Base-by-base conservation (phyloP, 768 basidiomycete genomes). In the Pleurotus pulmonarius region DNA sequence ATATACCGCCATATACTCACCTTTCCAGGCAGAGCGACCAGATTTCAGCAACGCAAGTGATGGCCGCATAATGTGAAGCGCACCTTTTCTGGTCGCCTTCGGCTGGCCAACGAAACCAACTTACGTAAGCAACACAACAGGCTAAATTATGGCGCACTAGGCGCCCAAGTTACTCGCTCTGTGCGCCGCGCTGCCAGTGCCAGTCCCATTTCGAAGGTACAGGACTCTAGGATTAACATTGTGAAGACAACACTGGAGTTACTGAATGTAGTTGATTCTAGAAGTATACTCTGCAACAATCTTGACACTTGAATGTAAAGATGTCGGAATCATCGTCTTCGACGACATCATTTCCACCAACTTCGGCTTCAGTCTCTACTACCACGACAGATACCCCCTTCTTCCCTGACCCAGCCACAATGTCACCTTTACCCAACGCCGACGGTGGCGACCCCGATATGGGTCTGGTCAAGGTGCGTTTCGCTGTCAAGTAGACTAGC, bases 1-100 rank as follows among this genome's bases (percentile, higher is more conserved):
- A 12, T 38, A 12, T 16, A 57, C 73, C 1, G 16, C 48, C 4
- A 12, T 38, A 12, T 16, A 57, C 73, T 38, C 53, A 86, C 90
- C 90, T 73, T 92, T 92, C 90, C 90, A 92, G 45, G 88, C 88
- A n/a, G 90, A 90, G 57, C 90, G 82, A 53, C 83, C 86, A 5
- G 83, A 75, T 59, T 77, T 84, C 57, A 80, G 75, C 49, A 87
- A 66, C 56, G 79, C 63, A 51, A 81, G 74, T 37, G 88, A 84
- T 47, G 85, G 81, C 58, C 79, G 80, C 89, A 92, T 92, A 29
- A 13, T 24, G 46, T 34, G 29, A 34, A 34, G 16, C 20, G 8
- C 16, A 8, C 43, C 46, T 16, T 15, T 20, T 16, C 22, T 3
- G n/a, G 26, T 37, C 18, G 16, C 15, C 18, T 15, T n/a, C 5